Percentiles rank a stretch among this genome's conserved stretches.
These are phyloP conservation scores for Hypoxylon sp. DNA, from an alignment of 2,329 filamentous ascomycete genomes.

Conservation along the genomic window DNA sequence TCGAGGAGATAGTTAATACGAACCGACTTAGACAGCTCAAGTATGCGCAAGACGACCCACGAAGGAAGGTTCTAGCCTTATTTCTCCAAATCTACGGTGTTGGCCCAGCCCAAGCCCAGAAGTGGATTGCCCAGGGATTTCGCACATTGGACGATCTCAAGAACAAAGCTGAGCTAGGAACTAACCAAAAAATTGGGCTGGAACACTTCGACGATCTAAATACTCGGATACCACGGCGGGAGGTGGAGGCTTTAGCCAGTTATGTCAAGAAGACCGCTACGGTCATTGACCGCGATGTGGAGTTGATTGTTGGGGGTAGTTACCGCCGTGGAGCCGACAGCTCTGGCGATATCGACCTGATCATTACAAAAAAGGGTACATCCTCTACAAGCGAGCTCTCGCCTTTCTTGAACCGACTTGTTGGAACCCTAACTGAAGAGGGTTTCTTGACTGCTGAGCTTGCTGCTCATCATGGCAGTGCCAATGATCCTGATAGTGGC, in stretches of 20 bases:
- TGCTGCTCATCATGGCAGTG: constrained; percentile 64
- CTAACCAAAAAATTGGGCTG: constrained; percentile 81
- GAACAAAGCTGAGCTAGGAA: constrained; percentile 72
- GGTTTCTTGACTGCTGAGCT: constrained; percentile 80
- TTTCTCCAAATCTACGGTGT: constrained; percentile 88
- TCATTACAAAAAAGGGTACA: constrained; percentile 80
- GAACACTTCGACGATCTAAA: constrained; percentile 86
- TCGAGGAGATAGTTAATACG: constrained; percentile 88
- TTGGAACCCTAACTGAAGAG: constrained; percentile 70
- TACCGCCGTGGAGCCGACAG: constrained; percentile 83
- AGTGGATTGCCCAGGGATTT: constrained; percentile 83
- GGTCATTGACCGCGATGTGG: constrained; percentile 72
- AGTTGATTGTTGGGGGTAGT: constrained; percentile 84
- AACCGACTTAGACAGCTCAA: constrained; percentile 80
- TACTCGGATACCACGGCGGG: constrained; percentile 80
- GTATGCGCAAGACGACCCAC: constrained; percentile 75
- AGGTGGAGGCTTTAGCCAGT: constrained; percentile 78
- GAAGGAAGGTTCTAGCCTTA: constrained; percentile 73
- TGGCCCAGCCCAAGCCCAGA: constrained; percentile 76
- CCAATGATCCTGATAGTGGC: constrained; percentile 64
- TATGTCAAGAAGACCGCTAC: constrained; percentile 73
- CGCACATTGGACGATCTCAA: constrained; percentile 80
- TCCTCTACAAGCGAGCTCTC: constrained; percentile 68
- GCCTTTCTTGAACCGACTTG: constrained; percentile 73
- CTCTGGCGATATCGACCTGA: constrained; percentile 87